Base-by-base conservation (phyloP, 352 stramenopile genomes). In the Pelagophyceae sp. region DNA sequence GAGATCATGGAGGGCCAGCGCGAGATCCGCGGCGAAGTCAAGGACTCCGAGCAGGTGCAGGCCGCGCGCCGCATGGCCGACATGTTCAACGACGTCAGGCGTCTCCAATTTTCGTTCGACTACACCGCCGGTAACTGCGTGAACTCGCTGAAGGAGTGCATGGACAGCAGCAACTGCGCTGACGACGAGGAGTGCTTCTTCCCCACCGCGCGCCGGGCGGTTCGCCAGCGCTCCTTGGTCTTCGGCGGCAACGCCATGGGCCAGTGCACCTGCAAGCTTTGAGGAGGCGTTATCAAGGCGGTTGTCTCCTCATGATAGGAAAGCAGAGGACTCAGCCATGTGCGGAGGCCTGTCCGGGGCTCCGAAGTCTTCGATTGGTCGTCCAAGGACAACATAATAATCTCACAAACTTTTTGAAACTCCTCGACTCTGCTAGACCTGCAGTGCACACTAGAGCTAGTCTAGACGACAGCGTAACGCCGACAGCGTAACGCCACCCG, bases 161-260 rank as follows among this genome's bases (percentile, higher is more conserved):
- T 74, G 17, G 38, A 58, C 33, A n/a, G 58, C 17, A 5, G 5
- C 35, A 37, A 74, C 33, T 74, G 67, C 67, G 67, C 1, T 37
- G 33, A 6, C 2, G 67, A 74, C 67, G 67, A 74, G 38, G 33
- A 54, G 67, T 74, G 33, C 67, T 74, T 35, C 6, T 35, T 74
- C 23, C 6, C 33, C 67, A 11, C 33, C 15, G 31, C 67, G 67
- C 33, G 38, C 67, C 27, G 31, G 61, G 58, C 51, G 67, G 29
- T 31, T 33, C 67, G 67, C 38, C 33, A 35, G 1, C 67, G 67
- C 2, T 31, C 31, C 5, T n/a, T 74, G 11, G 1, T 58, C 20
- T 74, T 74, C 67, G 67, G 67, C 67, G 11, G 17, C 67, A 74
- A 74, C 38, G 67, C 67, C 27, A 37, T 74, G 35, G 67, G 67